Base-by-base conservation (phyloP, 257 asterid genomes). In the Petunia axillaris region DNA sequence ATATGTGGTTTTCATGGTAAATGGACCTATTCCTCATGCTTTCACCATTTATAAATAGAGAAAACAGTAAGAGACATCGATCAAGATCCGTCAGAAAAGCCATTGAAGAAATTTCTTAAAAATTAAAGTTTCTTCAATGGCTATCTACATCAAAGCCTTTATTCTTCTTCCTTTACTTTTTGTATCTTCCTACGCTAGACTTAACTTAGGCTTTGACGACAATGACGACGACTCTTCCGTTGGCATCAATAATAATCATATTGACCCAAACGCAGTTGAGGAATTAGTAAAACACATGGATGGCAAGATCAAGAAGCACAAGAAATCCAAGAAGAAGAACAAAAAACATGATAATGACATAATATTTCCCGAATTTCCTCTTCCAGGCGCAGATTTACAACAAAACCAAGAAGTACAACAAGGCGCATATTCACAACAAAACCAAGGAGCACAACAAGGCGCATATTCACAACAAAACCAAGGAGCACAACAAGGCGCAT, bases 91-190 rank as follows among this genome's bases (percentile, higher is more conserved):
- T 52, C 79, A 38, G 14, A 76, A 58, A 55, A 62, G 66, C 74
- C 75, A 63, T 62, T 35, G 63, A 46, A 35, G 73, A 41, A 44
- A 81, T 10, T 25, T 76, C 25, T 25, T 25, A 25, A 25, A 14
- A 5, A 9, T 4, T 9, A 50, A 11, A 7, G 13, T 73, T 76
- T 81, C 81, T 81, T 76, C 84, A 76, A 81, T 81, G 84, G 65
- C 81, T 64, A 10, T 25, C 38, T 39, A 64, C 5, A 13, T 36
- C 70, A 81, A 54, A 76, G 37, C 78, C 36, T 67, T 79, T 64
- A 35, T 84, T 35, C 79, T 87, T 15, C 81, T 84, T 38, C 82
- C 80, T 66, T 35, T 87, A 1, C 68, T 81, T 8, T 74, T 82
- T 54, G 54, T 75, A 37, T 77, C 73, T 52, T 15, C 79, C 8